Evolutionary conservation across 805 yeast genomes (phyloP).

Genomic region (Kazachstania bromeliacearum): DNA sequence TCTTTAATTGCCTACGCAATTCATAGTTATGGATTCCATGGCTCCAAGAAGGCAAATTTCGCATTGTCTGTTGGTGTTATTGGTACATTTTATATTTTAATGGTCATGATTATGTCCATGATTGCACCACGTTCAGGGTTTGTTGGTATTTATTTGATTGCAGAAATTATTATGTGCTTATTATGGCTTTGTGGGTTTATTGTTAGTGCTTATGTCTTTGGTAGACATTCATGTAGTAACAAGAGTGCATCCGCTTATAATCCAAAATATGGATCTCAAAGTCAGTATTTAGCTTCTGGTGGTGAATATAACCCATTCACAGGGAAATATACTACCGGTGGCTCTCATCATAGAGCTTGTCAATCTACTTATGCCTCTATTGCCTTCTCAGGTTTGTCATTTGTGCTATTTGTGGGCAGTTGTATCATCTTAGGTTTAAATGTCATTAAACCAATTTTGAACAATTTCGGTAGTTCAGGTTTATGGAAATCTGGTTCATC

Average conservation of each 20-base stretch:
- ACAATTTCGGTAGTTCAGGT: slow-evolving; percentile 15
- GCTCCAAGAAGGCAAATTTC: slow-evolving; percentile 26
- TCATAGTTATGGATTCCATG: slow-evolving; percentile 15
- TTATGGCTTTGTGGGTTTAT: slow-evolving; percentile 31
- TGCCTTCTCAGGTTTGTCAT: slow-evolving; percentile 28
- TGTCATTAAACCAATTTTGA: slow-evolving; percentile 23
- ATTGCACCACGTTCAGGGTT: slow-evolving; percentile 14
- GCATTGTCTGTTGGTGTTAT: slow-evolving; percentile 25
- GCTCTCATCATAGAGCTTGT: slow-evolving; percentile 17
- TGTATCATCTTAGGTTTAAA: slow-evolving; percentile 20
- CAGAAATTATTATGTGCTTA: slow-evolving; percentile 23
- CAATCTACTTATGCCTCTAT: slow-evolving; percentile 25
- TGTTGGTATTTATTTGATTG: slow-evolving; percentile 21
- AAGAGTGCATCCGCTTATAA: slow-evolving; percentile 9
- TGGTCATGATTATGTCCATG: slow-evolving; percentile 14
- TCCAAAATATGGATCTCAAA: slow-evolving; percentile 11
- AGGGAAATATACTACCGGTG: slow-evolving; percentile 9
- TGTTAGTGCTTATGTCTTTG: slow-evolving; percentile 26
- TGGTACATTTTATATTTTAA: slow-evolving; percentile 23
- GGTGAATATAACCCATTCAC: slow-evolving; percentile 15
- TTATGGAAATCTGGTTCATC: slow-evolving; percentile 15
- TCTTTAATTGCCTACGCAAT: slow-evolving; percentile 24
- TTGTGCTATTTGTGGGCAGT: slow-evolving; percentile 22
- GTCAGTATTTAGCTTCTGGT: slow-evolving; percentile 4
- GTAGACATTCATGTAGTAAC: slow-evolving; percentile 23